Conservation (phyloP, 1,139 yeast species). For the Scheffersomyces quercinus region DNA sequence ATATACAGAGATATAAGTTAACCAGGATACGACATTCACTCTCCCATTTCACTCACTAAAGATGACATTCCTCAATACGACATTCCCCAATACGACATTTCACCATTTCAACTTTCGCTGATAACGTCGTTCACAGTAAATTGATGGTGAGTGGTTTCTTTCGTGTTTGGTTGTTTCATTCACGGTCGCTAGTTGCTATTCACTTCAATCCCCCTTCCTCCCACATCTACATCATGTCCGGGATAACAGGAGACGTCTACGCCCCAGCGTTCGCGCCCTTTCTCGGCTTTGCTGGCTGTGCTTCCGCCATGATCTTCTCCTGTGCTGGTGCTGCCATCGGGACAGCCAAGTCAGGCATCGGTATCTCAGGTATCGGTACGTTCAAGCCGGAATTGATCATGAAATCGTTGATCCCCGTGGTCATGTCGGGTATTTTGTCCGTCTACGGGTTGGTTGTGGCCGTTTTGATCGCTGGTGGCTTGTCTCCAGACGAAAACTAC, state of each 20-base stretch:
- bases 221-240: slow-evolving; percentile 25
- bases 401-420: slow-evolving; percentile 90
- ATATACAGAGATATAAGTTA: too few relatives aligned
- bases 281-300: slow-evolving; percentile 94
- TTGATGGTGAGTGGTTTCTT: neutral
- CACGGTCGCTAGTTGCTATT: neutral
- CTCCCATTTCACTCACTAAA: too few relatives aligned
- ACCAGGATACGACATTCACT: too few relatives aligned
- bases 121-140: slow-evolving; percentile 3
- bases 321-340: slow-evolving; percentile 98
- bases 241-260: slow-evolving; percentile 50
- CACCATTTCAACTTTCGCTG: neutral
- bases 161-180: neutral
- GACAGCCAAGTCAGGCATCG: slow-evolving; percentile 97
- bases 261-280: slow-evolving; percentile 91
- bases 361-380: slow-evolving; percentile 89
- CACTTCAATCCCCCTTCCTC: neutral
- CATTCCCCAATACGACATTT: too few relatives aligned
- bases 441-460: slow-evolving; percentile 96
- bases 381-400: slow-evolving; percentile 80
- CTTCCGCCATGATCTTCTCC: slow-evolving; percentile 85
- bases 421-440: slow-evolving; percentile 96
- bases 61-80: too few relatives aligned
- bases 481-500: slow-evolving; percentile 73
- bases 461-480: slow-evolving; percentile 91